Base-by-base conservation (phyloP, 2,329 filamentous ascomycete genomes). In the Zopfia rhizophila region DNA sequence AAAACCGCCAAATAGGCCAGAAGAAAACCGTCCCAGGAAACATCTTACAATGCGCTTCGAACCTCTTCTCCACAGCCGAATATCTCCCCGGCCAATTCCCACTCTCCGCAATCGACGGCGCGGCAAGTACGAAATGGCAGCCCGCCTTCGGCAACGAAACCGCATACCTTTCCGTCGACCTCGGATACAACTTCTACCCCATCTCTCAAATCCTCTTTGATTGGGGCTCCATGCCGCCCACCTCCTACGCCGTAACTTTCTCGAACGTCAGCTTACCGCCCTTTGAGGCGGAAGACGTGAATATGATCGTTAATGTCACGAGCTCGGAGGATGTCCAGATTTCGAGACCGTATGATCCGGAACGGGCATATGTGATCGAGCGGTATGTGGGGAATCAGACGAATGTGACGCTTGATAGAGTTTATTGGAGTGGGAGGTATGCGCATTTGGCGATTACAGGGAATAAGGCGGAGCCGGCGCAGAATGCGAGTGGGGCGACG, bases 81-180 rank as follows among this genome's bases (percentile, higher is more conserved):
- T 82, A 79, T 59, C 72, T 78, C 18, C 81, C 84, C 0, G 88
- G 87, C 11, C 88, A 90, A 66, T 88, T 90, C 71, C 86, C 87
- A 1, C 75, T 87, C 39, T 78, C 81, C 0, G 85, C 84, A 3
- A 79, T 87, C 38, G 87, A 90, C 57, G 87, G 87, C 39, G 84
- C 84, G 2, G 75, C 81, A 4, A 81, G 81, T 13, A 89, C 86
- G 0, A 82, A 82, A 54, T 90, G 86, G 86, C 85, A 88, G 59
- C 85, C 86, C 0, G 61, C 71, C 2, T 62, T 60, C 7, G 74
- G 79, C 1, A 81, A 82, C 37, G 70, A 67, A 0, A 74, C 78
- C 4, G 75, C 80, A 19, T 80, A 79, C 3, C 60, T 89, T 11
- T 83, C 82, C 1, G 78, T 90, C 30, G 75, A 82, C 17, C 72